A percentile compares a stretch with the other conserved stretches of the same genome.
Evolutionary conservation across 1,284 basidiomycete species (phyloP).

Genomic region (Papiliotrema laurentii): DNA sequence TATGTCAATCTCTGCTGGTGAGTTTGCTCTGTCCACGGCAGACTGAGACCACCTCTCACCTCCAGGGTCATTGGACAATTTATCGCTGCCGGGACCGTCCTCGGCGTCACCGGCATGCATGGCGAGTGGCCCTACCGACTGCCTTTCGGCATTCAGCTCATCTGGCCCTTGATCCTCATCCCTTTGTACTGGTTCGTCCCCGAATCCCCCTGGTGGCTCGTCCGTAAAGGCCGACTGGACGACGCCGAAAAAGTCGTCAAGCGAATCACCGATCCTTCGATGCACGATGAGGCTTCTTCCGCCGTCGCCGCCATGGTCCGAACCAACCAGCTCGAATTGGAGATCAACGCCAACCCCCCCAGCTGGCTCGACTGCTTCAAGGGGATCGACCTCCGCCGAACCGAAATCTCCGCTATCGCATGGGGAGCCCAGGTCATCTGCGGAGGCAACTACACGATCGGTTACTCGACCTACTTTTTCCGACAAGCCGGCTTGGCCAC

Average conservation of each 20-base stretch:
- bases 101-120: neutral
- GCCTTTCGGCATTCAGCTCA: slow-evolving; percentile 31
- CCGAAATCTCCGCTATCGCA: slow-evolving; percentile 10
- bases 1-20: slow-evolving; percentile 39
- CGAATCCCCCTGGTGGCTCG: slow-evolving; percentile 31
- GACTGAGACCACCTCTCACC: neutral
- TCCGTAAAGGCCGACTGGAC: slow-evolving; percentile 20
- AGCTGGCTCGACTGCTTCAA: slow-evolving; percentile 21
- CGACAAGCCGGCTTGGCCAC: slow-evolving; percentile 43
- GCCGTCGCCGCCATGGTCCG: slow-evolving; percentile 24
- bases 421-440: slow-evolving; percentile 13
- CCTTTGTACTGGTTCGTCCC: slow-evolving; percentile 14
- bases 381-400: slow-evolving; percentile 10
- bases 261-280: slow-evolving; percentile 6
- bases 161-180: slow-evolving; percentile 9
- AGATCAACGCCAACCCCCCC: slow-evolving; percentile 1
- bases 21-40: neutral
- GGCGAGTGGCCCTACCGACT: slow-evolving; percentile 20
- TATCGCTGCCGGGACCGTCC: neutral
- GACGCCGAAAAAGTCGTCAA: slow-evolving; percentile 18
- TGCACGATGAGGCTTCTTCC: neutral
- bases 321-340: slow-evolving; percentile 30
- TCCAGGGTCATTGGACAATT: slow-evolving; percentile 7
- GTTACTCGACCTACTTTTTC: slow-evolving; percentile 35
- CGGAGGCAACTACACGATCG: slow-evolving; percentile 12